These are phyloP conservation scores for Nemophila menziesii DNA, from an alignment of 257 asterid genomes.

Conservation along the genomic window DNA sequence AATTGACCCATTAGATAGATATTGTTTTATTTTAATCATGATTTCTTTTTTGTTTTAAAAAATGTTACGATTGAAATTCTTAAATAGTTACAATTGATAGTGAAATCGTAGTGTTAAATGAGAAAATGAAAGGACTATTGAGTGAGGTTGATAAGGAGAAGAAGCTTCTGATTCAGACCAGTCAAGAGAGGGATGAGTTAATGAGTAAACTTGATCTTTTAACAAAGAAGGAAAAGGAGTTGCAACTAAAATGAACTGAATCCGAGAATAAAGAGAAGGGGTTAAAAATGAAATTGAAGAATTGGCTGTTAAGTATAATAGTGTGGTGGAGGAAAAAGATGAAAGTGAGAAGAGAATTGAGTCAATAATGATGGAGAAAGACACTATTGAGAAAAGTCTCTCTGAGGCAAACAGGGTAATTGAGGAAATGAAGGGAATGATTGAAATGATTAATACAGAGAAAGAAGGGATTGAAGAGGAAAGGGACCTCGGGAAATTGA, in stretches of 20 bases:
- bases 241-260: slow-evolving; percentile 26
- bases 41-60: no score
- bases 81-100: no score
- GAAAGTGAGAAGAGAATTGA: slow-evolving; percentile 31
- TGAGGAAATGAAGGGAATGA: slow-evolving; percentile 27
- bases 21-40: no score
- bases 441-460: slow-evolving; percentile 23
- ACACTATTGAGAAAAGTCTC: slow-evolving; percentile 26
- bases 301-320: slow-evolving; percentile 19
- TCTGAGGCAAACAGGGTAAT: slow-evolving; percentile 18
- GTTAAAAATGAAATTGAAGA: slow-evolving; percentile 23
- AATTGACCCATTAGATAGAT: no score
- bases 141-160: slow-evolving; percentile 25
- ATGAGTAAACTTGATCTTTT: slow-evolving; percentile 22
- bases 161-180: slow-evolving; percentile 18
- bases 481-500: slow-evolving; percentile 24
- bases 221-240: slow-evolving; percentile 20
- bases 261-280: slow-evolving; percentile 26
- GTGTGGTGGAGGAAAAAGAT: slow-evolving; percentile 22
- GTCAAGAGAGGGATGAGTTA: slow-evolving; percentile 38
- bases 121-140: slow-evolving; percentile 23
- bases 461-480: slow-evolving; percentile 41
- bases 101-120: slow-evolving; percentile 28
- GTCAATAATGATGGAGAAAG: slow-evolving; percentile 22
- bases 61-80: no score